Conservation (phyloP, 2,329 filamentous ascomycete genomes). For the Colletotrichum acutatum region DNA sequence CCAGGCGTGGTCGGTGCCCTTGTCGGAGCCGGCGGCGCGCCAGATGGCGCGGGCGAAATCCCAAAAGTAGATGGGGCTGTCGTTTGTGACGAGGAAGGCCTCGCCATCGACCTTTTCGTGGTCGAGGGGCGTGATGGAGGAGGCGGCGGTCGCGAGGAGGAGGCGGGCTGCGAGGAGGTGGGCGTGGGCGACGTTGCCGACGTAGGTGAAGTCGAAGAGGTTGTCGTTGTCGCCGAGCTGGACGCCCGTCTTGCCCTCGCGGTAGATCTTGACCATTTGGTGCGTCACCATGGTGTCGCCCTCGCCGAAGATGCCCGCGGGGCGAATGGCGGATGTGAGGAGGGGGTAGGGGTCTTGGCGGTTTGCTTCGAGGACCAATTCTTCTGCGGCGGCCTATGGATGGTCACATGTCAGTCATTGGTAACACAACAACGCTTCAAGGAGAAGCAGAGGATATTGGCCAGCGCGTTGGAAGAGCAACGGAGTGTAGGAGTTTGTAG, state of each 20-base stretch:
- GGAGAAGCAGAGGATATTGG: not conserved
- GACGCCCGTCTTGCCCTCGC: conserved; percentile 75
- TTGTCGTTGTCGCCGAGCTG: conserved; percentile 80
- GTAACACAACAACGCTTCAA: not conserved
- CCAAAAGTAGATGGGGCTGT: conserved; percentile 90
- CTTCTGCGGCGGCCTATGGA: conserved; percentile 78
- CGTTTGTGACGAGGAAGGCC: conserved; percentile 91
- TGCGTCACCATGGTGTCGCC: conserved; percentile 83
- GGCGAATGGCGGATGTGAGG: conserved; percentile 83
- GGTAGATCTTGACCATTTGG: conserved; percentile 78
- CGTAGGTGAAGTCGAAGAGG: conserved; percentile 74
- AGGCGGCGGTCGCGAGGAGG: conserved; percentile 68
- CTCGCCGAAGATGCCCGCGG: conserved; percentile 91
- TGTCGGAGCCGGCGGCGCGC: conserved; percentile 66
- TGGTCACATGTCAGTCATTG: conserved; percentile 4
- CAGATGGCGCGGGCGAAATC: conserved; percentile 86
- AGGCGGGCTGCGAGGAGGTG: conserved; percentile 84
- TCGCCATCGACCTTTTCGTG: conserved; percentile 84
- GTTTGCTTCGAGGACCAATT: conserved; percentile 82
- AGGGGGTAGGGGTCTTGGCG: conserved; percentile 65
- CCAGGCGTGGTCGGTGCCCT: conserved; percentile 66
- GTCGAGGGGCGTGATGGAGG: conserved; percentile 71
- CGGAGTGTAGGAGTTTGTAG: not conserved
- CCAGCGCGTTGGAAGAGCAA: not conserved
- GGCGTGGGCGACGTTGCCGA: conserved; percentile 75